Evolutionary conservation across 352 stramenopile genomes (phyloP), one percentile per base, ranked within the genome.

Genomic region (Thalassiosira sp.): DNA sequence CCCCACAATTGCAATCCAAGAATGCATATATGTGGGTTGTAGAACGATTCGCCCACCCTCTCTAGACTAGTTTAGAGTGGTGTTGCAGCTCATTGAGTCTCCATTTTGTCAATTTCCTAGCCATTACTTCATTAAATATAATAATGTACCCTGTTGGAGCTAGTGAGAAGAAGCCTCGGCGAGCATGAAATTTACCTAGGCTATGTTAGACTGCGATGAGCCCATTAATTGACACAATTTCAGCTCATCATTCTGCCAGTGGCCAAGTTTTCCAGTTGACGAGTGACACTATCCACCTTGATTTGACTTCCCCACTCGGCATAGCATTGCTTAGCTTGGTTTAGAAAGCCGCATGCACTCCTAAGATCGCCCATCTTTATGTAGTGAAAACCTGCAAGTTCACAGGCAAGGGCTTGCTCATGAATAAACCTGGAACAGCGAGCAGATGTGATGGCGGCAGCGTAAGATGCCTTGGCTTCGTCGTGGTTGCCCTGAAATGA

Each of bases 401-500:
- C 76, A 52, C 69, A 80, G 22, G 76, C 69, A 49, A 85, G 60
- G 7, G 65, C 76, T 43, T 85, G 63, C 53, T 85, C 76, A 18
- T 85, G 76, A 35, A 78, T 40, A 57, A 76, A 85, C 40, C 69
- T 63, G 1, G 70, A 74, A 62, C 3, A 49, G 10, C 40, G 5
- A 48, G 71, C 49, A 27, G 53, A 54, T 10, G 52, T 25, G 52
- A 81, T 75, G 11, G 76, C 52, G 11, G 56, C 61, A 28, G 54
- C 45, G 22, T 80, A 79, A 16, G 31, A 43, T 27, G 31, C 13
- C 33, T 80, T 70, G 20, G 76, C 69, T 35, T 80, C 35, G 15
- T 64, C 57, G 10, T 65, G 13, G 3, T 85, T 57, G 2, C 28
- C 33, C 8, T 56, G 7, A 56, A 58, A 53, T 22, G 63, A 76